These are phyloP conservation scores for Pelargonium nanum DNA, from an alignment of 345 rosid species.

Conservation along the genomic window DNA sequence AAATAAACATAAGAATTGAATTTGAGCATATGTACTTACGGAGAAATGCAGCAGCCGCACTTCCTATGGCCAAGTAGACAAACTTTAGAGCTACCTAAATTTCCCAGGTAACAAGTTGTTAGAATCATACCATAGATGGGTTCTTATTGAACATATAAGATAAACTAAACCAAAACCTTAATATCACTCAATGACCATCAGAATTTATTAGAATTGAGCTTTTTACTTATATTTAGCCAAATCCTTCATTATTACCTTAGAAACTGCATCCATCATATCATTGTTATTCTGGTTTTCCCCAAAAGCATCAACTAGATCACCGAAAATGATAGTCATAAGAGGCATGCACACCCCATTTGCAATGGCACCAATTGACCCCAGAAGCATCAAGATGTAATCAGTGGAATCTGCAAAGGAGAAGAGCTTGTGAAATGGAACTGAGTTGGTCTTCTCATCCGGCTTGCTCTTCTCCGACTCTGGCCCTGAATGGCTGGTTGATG, in stretches of 20 bases:
- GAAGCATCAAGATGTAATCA: constrained; percentile 50
- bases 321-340: constrained; percentile 67
- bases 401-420: constrained; percentile 64
- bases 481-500: constrained; percentile 33
- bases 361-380: constrained; percentile 59
- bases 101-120: neutral
- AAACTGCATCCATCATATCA: constrained; percentile 28
- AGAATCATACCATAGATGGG: neutral
- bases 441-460: constrained; percentile 36
- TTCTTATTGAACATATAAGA: too few relatives aligned
- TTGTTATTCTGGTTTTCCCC: constrained; percentile 45
- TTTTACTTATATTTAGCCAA: neutral
- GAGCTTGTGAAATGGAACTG: constrained; percentile 65
- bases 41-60: constrained; percentile 52
- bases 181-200: neutral
- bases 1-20: neutral
- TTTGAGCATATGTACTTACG: constrained; percentile 37
- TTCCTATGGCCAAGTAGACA: constrained; percentile 64
- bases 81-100: constrained; percentile 60
- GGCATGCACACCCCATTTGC: constrained; percentile 69
- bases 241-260: constrained; percentile 34
- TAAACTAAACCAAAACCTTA: neutral
- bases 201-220: neutral
- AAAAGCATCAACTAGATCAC: constrained; percentile 50
- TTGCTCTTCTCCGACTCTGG: constrained; percentile 21